Evolutionary conservation across 2,329 filamentous ascomycete genomes (phyloP), one percentile per base, ranked within the genome.

Genomic region (Setomelanomma holmii): DNA sequence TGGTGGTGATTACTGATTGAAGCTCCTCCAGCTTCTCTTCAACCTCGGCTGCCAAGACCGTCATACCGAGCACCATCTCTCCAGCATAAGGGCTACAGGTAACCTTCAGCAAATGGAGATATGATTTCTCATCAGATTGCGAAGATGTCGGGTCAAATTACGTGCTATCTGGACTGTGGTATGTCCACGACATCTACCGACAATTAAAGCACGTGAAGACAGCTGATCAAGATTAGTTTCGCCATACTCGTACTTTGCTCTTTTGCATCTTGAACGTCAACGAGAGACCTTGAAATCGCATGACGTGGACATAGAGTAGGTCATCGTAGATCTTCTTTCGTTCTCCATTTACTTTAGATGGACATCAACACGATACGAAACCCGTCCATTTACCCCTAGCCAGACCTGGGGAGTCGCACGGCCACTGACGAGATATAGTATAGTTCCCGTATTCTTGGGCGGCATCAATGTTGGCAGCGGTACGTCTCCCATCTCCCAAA

Each of bases 131-230:
- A 57, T 59, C 48, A 35, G 7, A 52, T 50, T 33, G 34, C 53
- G 35, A 68, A 40, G 3, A 88, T 89, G 86, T 78, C 78, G 17
- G 80, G 82, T 47, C 82, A 82, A 49, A 89, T 90, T 60, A 85
- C 88, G 56, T 82, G 81, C 53, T 90, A 89, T 66, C 57, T 90
- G 49, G 88, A 90, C 73, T 82, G 87, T 66, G 83, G 87, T 89
- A 75, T 55, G 79, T 63, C n/a, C n/a, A n/a, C n/a, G n/a, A n/a
- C n/a, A n/a, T n/a, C n/a, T n/a, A n/a, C n/a, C n/a, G n/a, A n/a
- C n/a, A n/a, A n/a, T n/a, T n/a, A n/a, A n/a, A n/a, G 20, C 17
- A 10, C 27, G 38, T 17, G 5, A 50, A 50, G n/a, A n/a, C n/a
- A n/a, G n/a, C n/a, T n/a, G n/a, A n/a, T n/a, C n/a, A n/a, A n/a